These are phyloP conservation scores for Chrysochromulina tobinii DNA, from an alignment of 78 protist species.

Conservation along the genomic window DNA sequence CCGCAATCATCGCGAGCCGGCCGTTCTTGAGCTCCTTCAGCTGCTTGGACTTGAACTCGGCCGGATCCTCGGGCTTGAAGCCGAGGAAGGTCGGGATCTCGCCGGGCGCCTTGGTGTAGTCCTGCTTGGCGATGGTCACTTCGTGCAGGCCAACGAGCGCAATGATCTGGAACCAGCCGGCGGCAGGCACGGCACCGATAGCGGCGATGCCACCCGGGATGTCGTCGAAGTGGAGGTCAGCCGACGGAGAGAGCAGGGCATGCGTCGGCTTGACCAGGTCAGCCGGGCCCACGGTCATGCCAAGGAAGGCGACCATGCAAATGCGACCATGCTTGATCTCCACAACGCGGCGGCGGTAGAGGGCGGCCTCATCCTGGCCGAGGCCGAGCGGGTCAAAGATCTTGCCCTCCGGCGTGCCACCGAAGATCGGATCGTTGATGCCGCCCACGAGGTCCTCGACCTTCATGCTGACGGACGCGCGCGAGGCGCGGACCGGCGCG, in stretches of 20 bases:
- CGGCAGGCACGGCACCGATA: background rate
- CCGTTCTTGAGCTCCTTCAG: constrained; percentile 22
- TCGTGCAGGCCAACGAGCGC: background rate
- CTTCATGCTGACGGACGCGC: background rate
- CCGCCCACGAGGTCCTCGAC: constrained; percentile 26
- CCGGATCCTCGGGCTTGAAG: constrained; percentile 27
- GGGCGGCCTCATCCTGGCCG: background rate
- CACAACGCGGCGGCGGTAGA: constrained; percentile 12
- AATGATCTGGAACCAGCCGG: constrained; percentile 3
- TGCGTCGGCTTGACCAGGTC: background rate
- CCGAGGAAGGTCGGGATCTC: constrained; percentile 19
- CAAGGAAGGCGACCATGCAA: constrained; percentile 19
- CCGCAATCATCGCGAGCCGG: constrained; percentile 22
- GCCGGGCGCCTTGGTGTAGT: constrained; percentile 25
- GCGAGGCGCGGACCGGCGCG: background rate
- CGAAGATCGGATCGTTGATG: constrained; percentile 31
- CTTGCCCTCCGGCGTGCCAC: constrained; percentile 19
- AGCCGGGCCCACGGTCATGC: constrained; percentile 14
- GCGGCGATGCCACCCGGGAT: constrained; percentile 16
- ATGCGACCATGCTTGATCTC: constrained; percentile 28
- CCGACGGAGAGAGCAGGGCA: background rate
- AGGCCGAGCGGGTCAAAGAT: constrained; percentile 5
- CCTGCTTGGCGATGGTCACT: constrained; percentile 19
- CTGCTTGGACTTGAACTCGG: background rate
- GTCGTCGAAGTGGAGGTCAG: constrained; percentile 3